Conservation (phyloP, 2,329 filamentous ascomycete species). For the Penicillium polonicum region DNA sequence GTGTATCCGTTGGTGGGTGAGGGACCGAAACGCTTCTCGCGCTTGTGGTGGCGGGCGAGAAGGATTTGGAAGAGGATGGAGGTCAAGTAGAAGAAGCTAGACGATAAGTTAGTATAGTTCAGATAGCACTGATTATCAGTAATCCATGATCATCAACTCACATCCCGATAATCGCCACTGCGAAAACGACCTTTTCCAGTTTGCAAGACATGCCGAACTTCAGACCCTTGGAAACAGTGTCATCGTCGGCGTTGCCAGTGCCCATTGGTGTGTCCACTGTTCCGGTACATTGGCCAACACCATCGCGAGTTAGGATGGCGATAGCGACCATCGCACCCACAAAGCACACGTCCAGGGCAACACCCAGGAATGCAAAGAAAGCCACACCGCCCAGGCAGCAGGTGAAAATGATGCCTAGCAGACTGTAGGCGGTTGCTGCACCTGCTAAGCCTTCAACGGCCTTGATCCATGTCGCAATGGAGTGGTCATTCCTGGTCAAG, state of each 20-base stretch:
- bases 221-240: conserved; percentile 48
- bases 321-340: conserved; percentile 77
- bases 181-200: conserved; percentile 73
- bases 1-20: conserved; percentile 68
- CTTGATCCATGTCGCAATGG: conserved; percentile 64
- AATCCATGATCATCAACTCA: conserved; percentile 44
- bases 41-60: conserved; percentile 69
- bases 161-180: conserved; percentile 75
- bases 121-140: neutral
- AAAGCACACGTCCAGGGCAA: conserved; percentile 76
- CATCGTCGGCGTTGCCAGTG: conserved; percentile 54
- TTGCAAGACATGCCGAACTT: conserved; percentile 64
- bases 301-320: conserved; percentile 69
- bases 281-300: conserved; percentile 65
- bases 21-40: conserved; percentile 70
- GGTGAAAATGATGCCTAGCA: conserved; percentile 70
- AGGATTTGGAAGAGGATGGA: conserved; percentile 68
- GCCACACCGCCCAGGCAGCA: conserved; percentile 75
- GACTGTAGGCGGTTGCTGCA: conserved; percentile 69
- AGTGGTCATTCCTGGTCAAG: conserved; percentile 62
- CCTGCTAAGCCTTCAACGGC: conserved; percentile 79
- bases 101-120: conserved; percentile 3
- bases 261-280: conserved; percentile 69
- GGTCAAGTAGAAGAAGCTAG: conserved; percentile 70
- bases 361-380: conserved; percentile 69